Percentiles rank a stretch among this genome's conserved stretches.
phyloP scores from a whole-genome alignment of 176 grass and related monocot species.

The Oryza punctata region DNA sequence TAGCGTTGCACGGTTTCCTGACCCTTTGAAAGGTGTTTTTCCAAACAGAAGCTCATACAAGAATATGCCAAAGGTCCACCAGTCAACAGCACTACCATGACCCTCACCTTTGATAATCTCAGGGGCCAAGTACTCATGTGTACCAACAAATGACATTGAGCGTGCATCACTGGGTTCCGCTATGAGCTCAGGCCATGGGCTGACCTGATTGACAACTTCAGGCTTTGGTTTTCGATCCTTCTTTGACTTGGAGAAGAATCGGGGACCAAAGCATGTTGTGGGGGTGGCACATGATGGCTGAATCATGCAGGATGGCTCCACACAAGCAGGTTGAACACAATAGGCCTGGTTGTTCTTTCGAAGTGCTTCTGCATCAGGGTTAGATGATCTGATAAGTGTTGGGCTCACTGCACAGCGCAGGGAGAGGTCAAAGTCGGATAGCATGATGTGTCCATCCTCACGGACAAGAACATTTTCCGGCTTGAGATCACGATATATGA shows the following conservation, averaged over 20 bases:
- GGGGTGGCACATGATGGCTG: constrained; percentile 69
- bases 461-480: constrained; percentile 89
- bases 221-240: constrained; percentile 73
- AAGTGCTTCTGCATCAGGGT: constrained; percentile 52
- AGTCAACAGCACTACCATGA: constrained; percentile 91
- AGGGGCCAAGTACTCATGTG: constrained; percentile 91
- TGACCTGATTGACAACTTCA: constrained; percentile 82
- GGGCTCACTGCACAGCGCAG: constrained; percentile 73
- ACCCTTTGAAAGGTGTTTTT: constrained; percentile 91
- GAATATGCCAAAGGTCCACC: constrained; percentile 97
- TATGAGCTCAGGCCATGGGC: constrained; percentile 80
- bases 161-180: constrained; percentile 86
- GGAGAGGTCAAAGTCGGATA: constrained; percentile 81
- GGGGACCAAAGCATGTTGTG: constrained; percentile 81
- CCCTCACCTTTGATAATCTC: constrained; percentile 97
- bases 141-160: constrained; percentile 90
- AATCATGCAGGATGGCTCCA: constrained; percentile 65
- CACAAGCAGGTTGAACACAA: constrained; percentile 63
- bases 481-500: constrained; percentile 92
- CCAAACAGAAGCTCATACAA: constrained; percentile 93
- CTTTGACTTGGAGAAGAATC: constrained; percentile 76
- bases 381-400: constrained; percentile 62
- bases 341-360: constrained; percentile 48
- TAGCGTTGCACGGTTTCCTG: constrained; percentile 70
- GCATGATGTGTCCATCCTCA: constrained; percentile 95